Base-by-base conservation (phyloP, 257 asterid genomes). In the Ajuga chamaepitys region DNA sequence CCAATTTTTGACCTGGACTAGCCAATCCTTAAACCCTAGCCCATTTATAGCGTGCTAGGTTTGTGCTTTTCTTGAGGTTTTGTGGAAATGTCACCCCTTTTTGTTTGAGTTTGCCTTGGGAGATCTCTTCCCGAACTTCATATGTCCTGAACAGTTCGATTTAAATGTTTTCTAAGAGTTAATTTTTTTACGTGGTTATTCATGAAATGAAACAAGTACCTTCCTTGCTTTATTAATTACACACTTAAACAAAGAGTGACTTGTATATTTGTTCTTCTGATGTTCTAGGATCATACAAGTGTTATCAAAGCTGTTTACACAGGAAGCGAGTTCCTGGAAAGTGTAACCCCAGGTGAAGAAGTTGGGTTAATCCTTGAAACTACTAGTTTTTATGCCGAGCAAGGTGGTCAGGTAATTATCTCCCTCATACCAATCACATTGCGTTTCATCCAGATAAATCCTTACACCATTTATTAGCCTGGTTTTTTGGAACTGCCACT, bases 381-480 rank as follows among this genome's bases (percentile, higher is more conserved):
- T 38, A 81, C 99, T 44, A 90, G 95, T 70, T 94, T 94, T 77
- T 94, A 94, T 74, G 95, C 97, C 32, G 97, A 94, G 84, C 99
- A 94, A 86, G 99, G 99, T 78, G 99, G 99, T 83, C 99, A 94
- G 98, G 98, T 92, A 75, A 70, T 53, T 37, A 47, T 44, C 9
- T 52, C 45, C 52, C 38, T 13, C 40, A n/a, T 50, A 28, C 47
- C 44, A 48, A 57, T 47, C 56, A 16, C 28, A 3, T 11, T 26
- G 62, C 62, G 26, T 46, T 44, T 56, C 7, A 57, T 63, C 38
- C 44, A 21, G 55, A 38, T 37, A 18, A 14, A 8, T 17, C 4
- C 25, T 37, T 16, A 48, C 13, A 52, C 56, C n/a, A 37, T 37
- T 1, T 32, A 45, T 54, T 71, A 57, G 14, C 24, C 59, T 51